These are phyloP conservation scores for Chlorella sp. DNA, from an alignment of 139 green algal species.

Conservation along the genomic window DNA sequence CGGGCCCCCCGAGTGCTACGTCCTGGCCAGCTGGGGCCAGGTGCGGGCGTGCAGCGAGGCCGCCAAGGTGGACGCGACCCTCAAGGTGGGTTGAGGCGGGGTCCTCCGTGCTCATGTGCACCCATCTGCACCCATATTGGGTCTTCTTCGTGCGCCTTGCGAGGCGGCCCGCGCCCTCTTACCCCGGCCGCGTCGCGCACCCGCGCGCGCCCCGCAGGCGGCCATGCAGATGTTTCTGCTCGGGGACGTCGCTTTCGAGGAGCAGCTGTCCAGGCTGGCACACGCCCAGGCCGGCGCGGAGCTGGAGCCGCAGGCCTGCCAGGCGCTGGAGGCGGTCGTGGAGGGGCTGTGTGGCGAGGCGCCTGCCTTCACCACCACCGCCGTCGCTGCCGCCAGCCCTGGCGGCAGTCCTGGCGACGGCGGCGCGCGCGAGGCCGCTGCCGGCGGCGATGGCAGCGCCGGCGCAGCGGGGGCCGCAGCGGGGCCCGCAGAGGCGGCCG, in stretches of 20 bases:
- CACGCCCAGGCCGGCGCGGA: neutral
- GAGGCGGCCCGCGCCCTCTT: too few relatives aligned
- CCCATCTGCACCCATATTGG: too few relatives aligned
- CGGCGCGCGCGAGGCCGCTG: neutral
- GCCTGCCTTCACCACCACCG: constrained; percentile 9
- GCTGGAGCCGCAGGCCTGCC: constrained; percentile 10
- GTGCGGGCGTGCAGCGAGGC: constrained; percentile 27
- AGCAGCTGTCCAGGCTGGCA: constrained; percentile 27
- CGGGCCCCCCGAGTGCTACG: constrained; percentile 28
- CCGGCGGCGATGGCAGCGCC: neutral
- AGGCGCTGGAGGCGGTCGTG: constrained; percentile 32
- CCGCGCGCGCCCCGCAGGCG: constrained; percentile 30
- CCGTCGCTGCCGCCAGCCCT: neutral
- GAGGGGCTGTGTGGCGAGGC: constrained; percentile 31
- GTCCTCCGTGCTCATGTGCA: neutral
- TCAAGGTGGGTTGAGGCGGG: constrained; percentile 9
- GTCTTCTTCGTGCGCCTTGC: too few relatives aligned
- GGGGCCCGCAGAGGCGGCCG: neutral
- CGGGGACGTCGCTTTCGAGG: constrained; percentile 29
- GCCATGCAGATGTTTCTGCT: constrained; percentile 36
- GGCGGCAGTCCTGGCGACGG: neutral
- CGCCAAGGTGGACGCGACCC: constrained; percentile 25
- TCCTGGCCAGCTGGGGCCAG: constrained; percentile 33
- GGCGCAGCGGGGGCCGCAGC: neutral
- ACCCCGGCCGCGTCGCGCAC: too few relatives aligned